Base-by-base conservation (phyloP, 805 yeast genomes). In the Candida maltosa region DNA sequence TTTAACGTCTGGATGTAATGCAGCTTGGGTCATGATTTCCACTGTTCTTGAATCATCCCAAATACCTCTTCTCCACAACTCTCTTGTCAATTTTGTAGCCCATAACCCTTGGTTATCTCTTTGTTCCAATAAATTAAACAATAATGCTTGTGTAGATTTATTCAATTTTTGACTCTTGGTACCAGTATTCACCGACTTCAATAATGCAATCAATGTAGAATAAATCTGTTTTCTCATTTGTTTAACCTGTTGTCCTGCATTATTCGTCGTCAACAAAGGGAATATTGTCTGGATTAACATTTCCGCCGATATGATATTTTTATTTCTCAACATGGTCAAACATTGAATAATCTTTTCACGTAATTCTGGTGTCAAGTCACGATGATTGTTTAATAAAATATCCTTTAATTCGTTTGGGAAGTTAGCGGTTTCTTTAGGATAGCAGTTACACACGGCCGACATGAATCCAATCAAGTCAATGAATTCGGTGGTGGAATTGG, bases 31-130 rank as follows among this genome's bases (percentile, higher is more conserved):
- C 97, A 93, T 89, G 52, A 93, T 79, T 60, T 93, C 98, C n/a
- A 93, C 95, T 0, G 97, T 83, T 51, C 97, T 73, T 0, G 95
- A 76, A 58, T 93, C 99, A 58, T 88, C 97, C 99, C 99, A 93
- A 39, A 93, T 85, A 53, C 95, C 95, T 56, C 97, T 76, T 67
- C 96, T 77, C 99, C 99, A 93, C 34, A 93, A 68, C 59, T 93
- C 97, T 55, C 97, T 76, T 4, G 97, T 88, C 38, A 93, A 66
- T 52, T 87, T 89, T 3, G 97, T 86, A 6, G 97, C 97, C 97
- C 97, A 93, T 16, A 93, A 65, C 24, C 97, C 96, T 49, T 83
- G 86, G 29, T 70, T 52, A 26, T 87, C 74, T 40, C 84, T 78
- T 56, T 85, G 80, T 45, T 87, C 96, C 29, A 93, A 66, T 44